Evolutionary conservation across 1,139 yeast genomes (phyloP).

Genomic region (Scheffersomyces cryptocercus): DNA sequence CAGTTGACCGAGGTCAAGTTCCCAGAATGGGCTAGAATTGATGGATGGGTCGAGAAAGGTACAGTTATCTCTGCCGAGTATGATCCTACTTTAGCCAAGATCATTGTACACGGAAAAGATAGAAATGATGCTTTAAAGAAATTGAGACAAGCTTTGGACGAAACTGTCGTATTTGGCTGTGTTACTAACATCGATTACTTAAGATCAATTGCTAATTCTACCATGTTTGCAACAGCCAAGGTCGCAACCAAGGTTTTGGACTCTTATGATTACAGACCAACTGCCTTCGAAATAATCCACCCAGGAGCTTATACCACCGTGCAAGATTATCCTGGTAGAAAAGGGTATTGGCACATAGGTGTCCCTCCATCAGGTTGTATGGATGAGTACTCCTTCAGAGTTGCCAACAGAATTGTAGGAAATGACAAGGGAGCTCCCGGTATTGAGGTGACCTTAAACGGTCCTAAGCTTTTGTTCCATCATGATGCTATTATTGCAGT

Average conservation of each 20-base stretch:
- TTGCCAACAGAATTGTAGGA: slow-evolving; percentile 89
- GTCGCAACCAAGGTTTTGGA: slow-evolving; percentile 89
- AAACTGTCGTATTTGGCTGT: slow-evolving; percentile 87
- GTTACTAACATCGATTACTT: slow-evolving; percentile 87
- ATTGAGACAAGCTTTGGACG: slow-evolving; percentile 77
- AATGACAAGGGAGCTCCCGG: slow-evolving; percentile 82
- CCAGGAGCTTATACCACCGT: slow-evolving; percentile 97
- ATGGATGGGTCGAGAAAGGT: slow-evolving; percentile 91
- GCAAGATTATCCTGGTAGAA: slow-evolving; percentile 95
- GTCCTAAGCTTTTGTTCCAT: slow-evolving; percentile 85
- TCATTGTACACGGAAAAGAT: slow-evolving; percentile 89
- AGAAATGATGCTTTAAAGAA: slow-evolving; percentile 80
- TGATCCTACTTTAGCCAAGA: slow-evolving; percentile 95
- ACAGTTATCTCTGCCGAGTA: slow-evolving; percentile 89
- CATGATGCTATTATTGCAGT: slow-evolving; percentile 74
- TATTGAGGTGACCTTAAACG: slow-evolving; percentile 82
- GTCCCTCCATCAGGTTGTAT: slow-evolving; percentile 99
- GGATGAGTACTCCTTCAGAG: slow-evolving; percentile 88
- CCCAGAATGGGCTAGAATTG: slow-evolving; percentile 90
- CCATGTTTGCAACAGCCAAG: slow-evolving; percentile 79
- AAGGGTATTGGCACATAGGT: slow-evolving; percentile 84
- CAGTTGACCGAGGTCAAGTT: slow-evolving; percentile 81
- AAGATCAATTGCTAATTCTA: slow-evolving; percentile 78
- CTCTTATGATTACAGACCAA: slow-evolving; percentile 74
- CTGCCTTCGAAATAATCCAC: slow-evolving; percentile 76